phyloP scores from a whole-genome alignment of 164 flowering plant species.

The Chloranthus sessilifolius region DNA sequence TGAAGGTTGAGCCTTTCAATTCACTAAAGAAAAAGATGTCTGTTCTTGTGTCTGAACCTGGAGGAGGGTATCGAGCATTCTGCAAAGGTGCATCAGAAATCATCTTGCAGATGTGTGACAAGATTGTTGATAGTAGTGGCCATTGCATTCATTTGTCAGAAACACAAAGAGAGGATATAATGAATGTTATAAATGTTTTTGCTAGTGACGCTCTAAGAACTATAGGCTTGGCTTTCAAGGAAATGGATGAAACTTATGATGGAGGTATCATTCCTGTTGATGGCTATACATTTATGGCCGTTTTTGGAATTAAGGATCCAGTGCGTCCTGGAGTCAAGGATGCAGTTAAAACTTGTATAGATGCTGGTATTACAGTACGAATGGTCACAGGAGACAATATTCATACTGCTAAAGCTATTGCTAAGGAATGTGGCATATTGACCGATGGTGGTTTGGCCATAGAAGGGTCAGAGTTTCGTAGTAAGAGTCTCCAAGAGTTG shows the following conservation, averaged over 20 bases:
- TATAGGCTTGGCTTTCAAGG: conserved; percentile 42
- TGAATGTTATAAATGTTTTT: conserved; percentile 33
- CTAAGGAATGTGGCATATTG: conserved; percentile 53
- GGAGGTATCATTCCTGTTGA: conserved; percentile 25
- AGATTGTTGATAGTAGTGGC: conserved; percentile 24
- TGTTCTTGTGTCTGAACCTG: conserved; percentile 52
- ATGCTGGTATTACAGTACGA: conserved; percentile 43
- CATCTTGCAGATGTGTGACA: conserved; percentile 37
- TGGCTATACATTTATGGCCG: conserved; percentile 41
- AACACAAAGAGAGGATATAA: conserved; percentile 15
- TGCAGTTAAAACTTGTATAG: conserved; percentile 39
- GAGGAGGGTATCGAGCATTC: conserved; percentile 46
- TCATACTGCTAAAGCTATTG: conserved; percentile 48
- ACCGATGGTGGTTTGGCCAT: conserved; percentile 40
- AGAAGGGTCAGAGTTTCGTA: conserved; percentile 42
- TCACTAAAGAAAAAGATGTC: conserved; percentile 77
- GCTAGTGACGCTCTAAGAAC: conserved; percentile 46
- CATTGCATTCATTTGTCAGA: conserved; percentile 22
- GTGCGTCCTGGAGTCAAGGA: conserved; percentile 44
- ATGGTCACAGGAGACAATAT: conserved; percentile 59
- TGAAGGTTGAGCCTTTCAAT: conserved; percentile 73
- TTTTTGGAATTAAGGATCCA: conserved; percentile 56
- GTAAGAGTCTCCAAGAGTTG: conserved; percentile 26
- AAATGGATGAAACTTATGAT: conserved; percentile 18
- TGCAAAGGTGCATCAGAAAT: conserved; percentile 94